Percentiles rank a stretch among this genome's conserved stretches.
phyloP scores from a whole-genome alignment of 169 alveolate species.

The Perkinsus chesapeaki region DNA sequence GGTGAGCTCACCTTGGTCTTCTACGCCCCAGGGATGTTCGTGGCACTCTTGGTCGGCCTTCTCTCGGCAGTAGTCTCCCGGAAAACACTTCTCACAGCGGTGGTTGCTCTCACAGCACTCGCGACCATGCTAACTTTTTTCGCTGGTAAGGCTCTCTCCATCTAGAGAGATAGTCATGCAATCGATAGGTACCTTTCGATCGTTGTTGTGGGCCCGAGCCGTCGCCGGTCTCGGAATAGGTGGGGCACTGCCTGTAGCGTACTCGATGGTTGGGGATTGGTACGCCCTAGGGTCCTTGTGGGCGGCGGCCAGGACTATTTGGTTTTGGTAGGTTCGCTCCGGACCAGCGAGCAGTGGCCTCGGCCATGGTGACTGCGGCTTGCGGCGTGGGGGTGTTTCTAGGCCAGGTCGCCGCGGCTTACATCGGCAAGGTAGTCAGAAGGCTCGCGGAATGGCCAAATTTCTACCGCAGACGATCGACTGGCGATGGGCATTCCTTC shows the following conservation, averaged over 20 bases:
- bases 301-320: too few relatives aligned
- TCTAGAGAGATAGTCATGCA: too few relatives aligned
- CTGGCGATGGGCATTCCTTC: slow-evolving; percentile 32
- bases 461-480: background rate
- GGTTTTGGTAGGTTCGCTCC: slow-evolving; percentile 8
- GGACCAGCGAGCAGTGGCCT: slow-evolving; percentile 16
- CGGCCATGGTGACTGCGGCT: slow-evolving; percentile 26
- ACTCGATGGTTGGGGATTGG: slow-evolving; percentile 30
- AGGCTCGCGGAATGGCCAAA: background rate
- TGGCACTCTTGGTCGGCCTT: slow-evolving; percentile 21
- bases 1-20: slow-evolving; percentile 17
- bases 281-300: background rate
- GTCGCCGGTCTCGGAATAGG: slow-evolving; percentile 23
- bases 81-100: slow-evolving; percentile 9
- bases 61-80: background rate
- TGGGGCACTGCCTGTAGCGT: slow-evolving; percentile 21
- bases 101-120: slow-evolving; percentile 16
- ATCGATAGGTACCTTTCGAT: background rate
- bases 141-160: background rate
- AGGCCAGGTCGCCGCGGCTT: slow-evolving; percentile 28
- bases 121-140: slow-evolving; percentile 13
- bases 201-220: background rate
- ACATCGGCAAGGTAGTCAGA: slow-evolving; percentile 8
- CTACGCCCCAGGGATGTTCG: slow-evolving; percentile 27
- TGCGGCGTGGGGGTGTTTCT: slow-evolving; percentile 24